phyloP scores from a whole-genome alignment of 257 asterid genomes.

The Pogostemon cablin region DNA sequence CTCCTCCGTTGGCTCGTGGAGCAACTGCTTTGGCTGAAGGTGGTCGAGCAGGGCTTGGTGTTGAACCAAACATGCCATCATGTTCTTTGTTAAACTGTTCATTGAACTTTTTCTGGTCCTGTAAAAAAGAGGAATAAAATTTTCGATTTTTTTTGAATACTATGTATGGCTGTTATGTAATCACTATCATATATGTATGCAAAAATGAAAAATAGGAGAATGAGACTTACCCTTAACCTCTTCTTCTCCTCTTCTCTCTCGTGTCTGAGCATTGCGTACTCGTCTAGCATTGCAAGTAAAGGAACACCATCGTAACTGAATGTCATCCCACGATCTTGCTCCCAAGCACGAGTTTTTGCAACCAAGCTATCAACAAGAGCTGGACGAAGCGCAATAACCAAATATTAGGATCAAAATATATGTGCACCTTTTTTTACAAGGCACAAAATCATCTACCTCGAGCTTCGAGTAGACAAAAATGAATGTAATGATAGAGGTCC shows the following conservation, averaged over 20 bases:
- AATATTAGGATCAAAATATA: background rate
- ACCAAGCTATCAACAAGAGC: conserved; percentile 89
- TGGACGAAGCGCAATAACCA: conserved; percentile 37
- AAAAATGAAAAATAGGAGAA: background rate
- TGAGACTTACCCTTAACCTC: conserved; percentile 76
- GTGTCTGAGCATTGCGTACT: conserved; percentile 90
- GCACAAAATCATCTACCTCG: background rate
- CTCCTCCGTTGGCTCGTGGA: conserved; percentile 72
- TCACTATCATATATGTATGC: background rate
- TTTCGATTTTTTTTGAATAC: background rate
- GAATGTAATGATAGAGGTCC: background rate
- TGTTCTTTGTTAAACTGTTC: conserved; percentile 74
- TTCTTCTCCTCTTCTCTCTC: conserved; percentile 99
- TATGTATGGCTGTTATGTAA: background rate
- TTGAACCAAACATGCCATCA: conserved; percentile 61
- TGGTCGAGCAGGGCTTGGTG: conserved; percentile 89
- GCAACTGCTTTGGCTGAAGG: conserved; percentile 63
- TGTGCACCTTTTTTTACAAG: background rate
- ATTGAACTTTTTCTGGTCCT: conserved; percentile 83
- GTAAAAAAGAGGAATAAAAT: conserved; percentile 23
- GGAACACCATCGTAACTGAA: conserved; percentile 96
- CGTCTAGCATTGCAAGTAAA: conserved; percentile 97
- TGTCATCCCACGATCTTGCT: conserved; percentile 75
- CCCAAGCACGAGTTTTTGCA: conserved; percentile 91
- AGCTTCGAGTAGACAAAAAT: background rate